Evolutionary conservation across 169 alveolate genomes (phyloP).

Genomic region (Plasmodium sp.): DNA sequence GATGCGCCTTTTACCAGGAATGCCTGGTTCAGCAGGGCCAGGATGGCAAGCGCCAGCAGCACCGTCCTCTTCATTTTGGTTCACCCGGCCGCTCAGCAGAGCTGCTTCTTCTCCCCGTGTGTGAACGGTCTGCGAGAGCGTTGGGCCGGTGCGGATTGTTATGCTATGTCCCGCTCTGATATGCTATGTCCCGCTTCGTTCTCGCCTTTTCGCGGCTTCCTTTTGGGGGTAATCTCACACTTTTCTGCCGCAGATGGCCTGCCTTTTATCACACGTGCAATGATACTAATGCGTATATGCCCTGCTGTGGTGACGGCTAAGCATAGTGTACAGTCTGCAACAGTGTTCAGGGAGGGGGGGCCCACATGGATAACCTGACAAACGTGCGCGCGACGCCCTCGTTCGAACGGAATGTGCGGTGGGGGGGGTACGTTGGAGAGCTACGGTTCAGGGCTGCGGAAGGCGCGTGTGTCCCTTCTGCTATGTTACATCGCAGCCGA

Average conservation of each 20-base stretch:
- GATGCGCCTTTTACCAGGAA: slow-evolving; percentile 20
- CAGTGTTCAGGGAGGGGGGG: background rate
- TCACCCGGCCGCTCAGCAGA: background rate
- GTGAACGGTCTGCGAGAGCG: background rate
- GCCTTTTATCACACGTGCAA: background rate
- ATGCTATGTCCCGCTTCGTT: background rate
- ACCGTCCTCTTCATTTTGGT: background rate
- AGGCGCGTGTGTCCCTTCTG: background rate
- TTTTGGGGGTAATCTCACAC: background rate
- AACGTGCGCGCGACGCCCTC: background rate
- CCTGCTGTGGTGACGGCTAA: background rate
- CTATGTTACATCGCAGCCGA: background rate
- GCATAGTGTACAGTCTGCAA: background rate
- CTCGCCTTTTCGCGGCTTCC: background rate
- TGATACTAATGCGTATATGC: background rate
- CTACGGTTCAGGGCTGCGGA: background rate
- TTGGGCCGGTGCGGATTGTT: background rate
- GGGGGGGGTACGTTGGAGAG: background rate
- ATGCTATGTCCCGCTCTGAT: background rate
- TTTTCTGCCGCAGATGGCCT: background rate
- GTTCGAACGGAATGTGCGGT: background rate
- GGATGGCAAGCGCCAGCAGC: background rate
- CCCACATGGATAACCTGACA: background rate
- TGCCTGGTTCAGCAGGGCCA: background rate
- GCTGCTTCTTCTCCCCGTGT: background rate